Base-by-base conservation (phyloP, 371 early-diverging fungal genomes). In the Coemansia sp. region DNA sequence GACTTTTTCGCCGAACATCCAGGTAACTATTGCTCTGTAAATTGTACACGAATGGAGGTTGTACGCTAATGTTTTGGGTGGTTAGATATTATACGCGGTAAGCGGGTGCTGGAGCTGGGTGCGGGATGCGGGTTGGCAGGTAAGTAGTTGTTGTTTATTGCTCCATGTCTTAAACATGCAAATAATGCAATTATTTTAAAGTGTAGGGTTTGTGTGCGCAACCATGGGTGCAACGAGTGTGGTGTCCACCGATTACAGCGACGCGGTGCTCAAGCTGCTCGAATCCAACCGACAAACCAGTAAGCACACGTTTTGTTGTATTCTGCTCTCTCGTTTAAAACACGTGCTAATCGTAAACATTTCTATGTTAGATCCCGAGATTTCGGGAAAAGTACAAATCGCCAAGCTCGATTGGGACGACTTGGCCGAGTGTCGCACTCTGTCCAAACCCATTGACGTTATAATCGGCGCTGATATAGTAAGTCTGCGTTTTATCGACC, bases 41-140 rank as follows among this genome's bases (percentile, higher is more conserved):
- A 8, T 39, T 39, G 22, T 4, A 11, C 6, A 5, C 5, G n/a
- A n/a, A 5, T 45, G n/a, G 45, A 14, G 4, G 34, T 1, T 55
- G 53, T 31, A 29, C 6, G 4, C 39, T 1, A 11, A 45, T 47
- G 4, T 53, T n/a, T 14, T 18, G 6, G 6, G 13, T 42, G 11
- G 59, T 39, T 73, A 77, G 77, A 69, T n/a, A 63, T 75, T 31
- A 58, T 82, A 6, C 59, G 67, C 6, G 77, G 65, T 0, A 71
- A 75, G 47, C 58, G 65, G 1, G 80, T 85, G 26, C 58, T 85
- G 1, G 85, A 85, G 65, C 78, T 85, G 26, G 85, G 85, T 14
- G 66, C 83, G 6, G 85, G 85, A 4, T 69, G 68, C 16, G 85
- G 85, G 11, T 54, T 85, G 26, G 63, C 78, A 21, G 83, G 84